Percentiles rank a stretch among this genome's conserved stretches.
Conservation (phyloP, 495 filamentous ascomycete species). For the Penicillium herquei region DNA sequence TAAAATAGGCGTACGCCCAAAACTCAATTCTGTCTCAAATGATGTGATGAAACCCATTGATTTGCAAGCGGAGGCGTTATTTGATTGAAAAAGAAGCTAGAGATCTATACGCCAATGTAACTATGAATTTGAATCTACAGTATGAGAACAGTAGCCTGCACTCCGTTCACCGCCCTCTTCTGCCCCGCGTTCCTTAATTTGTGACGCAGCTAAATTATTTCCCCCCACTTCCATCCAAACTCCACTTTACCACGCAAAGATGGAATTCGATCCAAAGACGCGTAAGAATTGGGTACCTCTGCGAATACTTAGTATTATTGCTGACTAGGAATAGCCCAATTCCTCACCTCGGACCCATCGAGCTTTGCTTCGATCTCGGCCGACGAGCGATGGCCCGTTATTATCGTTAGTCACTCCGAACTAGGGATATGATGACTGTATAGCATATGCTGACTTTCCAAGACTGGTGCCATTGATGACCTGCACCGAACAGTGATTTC, state of each 20-base stretch:
- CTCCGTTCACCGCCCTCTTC: background rate
- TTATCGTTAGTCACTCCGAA: slow-evolving; percentile 59
- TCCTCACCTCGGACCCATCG: slow-evolving; percentile 71
- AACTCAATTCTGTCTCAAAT: slow-evolving; percentile 72
- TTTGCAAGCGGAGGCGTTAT: slow-evolving; percentile 27
- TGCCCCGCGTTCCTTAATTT: slow-evolving; percentile 3
- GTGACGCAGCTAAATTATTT: slow-evolving; percentile 1
- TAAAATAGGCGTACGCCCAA: slow-evolving; percentile 70
- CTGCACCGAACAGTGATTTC: slow-evolving; percentile 68
- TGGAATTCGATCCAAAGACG: slow-evolving; percentile 54
- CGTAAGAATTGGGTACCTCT: slow-evolving; percentile 39
- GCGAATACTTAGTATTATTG: background rate
- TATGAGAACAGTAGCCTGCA: too few species aligned
- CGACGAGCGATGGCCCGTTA: slow-evolving; percentile 86
- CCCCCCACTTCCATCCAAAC: slow-evolving; percentile 4
- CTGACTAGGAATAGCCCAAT: slow-evolving; percentile 59
- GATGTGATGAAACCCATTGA: slow-evolving; percentile 44
- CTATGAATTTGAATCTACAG: background rate
- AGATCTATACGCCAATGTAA: slow-evolving; percentile 15
- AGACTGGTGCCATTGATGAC: slow-evolving; percentile 96
- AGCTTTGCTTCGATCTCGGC: slow-evolving; percentile 87
- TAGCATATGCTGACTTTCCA: slow-evolving; percentile 11
- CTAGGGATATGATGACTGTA: background rate
- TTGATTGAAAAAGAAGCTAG: slow-evolving; percentile 18
- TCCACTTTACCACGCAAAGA: slow-evolving; percentile 19